Conservation (phyloP, 1,139 yeast genomes). For the Yamadazyma mexicana region DNA sequence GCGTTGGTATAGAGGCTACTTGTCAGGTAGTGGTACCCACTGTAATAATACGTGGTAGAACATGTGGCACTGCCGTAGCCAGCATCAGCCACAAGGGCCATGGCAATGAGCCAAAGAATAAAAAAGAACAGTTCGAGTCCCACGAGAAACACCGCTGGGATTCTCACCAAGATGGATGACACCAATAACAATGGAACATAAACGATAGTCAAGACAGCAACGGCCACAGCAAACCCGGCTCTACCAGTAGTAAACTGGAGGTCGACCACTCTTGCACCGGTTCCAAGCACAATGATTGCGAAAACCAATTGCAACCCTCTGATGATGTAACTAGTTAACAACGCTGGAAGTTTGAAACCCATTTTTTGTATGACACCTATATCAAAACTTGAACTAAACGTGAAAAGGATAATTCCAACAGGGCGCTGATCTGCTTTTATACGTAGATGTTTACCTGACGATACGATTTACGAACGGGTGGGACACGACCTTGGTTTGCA, state of each 20-base stretch:
- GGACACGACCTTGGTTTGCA: too few species aligned
- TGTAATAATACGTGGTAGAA: constrained; percentile 5
- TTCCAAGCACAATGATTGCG: constrained; percentile 24
- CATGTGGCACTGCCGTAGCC: constrained; percentile 24
- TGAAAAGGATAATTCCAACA: too few species aligned
- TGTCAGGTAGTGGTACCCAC: too few species aligned
- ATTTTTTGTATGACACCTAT: not conserved
- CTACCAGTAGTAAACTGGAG: constrained; percentile 13
- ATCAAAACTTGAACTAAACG: too few species aligned
- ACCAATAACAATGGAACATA: constrained; percentile 19
- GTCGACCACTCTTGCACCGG: constrained; percentile 25
- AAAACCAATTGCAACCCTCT: constrained; percentile 23
- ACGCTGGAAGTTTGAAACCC: not conserved
- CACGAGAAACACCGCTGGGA: constrained; percentile 18
- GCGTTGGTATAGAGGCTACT: constrained; percentile 4
- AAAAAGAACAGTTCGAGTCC: constrained; percentile 24
- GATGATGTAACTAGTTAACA: constrained; percentile 7
- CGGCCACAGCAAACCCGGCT: constrained; percentile 22
- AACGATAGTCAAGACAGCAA: constrained; percentile 22
- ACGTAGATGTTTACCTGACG: too few species aligned
- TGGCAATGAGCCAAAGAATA: constrained; percentile 25
- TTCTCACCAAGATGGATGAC: constrained; percentile 8
- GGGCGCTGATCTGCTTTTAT: too few species aligned
- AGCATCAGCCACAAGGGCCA: constrained; percentile 25
- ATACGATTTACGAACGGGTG: too few species aligned